These are phyloP conservation scores for Cucurbita argyrosperma DNA, from an alignment of 306 rosid species.

Conservation along the genomic window DNA sequence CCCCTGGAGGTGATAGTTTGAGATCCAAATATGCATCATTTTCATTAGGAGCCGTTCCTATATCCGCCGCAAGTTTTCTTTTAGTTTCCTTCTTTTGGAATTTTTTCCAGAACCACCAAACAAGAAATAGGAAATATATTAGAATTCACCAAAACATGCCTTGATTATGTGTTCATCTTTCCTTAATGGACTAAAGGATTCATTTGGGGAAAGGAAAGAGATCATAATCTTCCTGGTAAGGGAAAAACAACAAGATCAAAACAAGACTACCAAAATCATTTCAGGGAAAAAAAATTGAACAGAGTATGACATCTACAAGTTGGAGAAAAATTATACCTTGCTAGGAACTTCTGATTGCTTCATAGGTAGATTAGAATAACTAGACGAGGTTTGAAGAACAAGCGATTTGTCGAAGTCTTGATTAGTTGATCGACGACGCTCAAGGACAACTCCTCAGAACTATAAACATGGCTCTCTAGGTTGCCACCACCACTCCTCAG, in stretches of 20 bases:
- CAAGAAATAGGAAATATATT: neutral
- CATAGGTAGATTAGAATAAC: neutral
- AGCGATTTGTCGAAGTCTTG: neutral
- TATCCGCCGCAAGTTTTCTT: neutral
- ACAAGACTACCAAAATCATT: neutral
- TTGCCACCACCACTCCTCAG: neutral
- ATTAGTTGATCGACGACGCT: neutral
- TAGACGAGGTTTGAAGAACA: neutral
- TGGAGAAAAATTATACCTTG: slow-evolving; percentile 1
- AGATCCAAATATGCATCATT: slow-evolving; percentile 7
- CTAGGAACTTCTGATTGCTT: neutral
- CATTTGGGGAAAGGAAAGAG: neutral
- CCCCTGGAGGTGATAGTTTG: slow-evolving; percentile 8
- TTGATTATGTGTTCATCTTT: neutral
- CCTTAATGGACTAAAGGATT: neutral
- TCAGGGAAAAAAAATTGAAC: neutral
- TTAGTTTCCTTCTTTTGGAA: neutral
- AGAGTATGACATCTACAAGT: neutral
- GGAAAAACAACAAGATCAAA: neutral
- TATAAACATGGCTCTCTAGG: neutral
- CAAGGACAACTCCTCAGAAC: neutral
- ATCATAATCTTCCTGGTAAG: neutral
- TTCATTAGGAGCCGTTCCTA: neutral
- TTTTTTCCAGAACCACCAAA: neutral
- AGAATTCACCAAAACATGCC: neutral